A percentile compares a stretch with the other conserved stretches of the same genome.
phyloP scores from a whole-genome alignment of 169 alveolate genomes.

The Neospora caninum region DNA sequence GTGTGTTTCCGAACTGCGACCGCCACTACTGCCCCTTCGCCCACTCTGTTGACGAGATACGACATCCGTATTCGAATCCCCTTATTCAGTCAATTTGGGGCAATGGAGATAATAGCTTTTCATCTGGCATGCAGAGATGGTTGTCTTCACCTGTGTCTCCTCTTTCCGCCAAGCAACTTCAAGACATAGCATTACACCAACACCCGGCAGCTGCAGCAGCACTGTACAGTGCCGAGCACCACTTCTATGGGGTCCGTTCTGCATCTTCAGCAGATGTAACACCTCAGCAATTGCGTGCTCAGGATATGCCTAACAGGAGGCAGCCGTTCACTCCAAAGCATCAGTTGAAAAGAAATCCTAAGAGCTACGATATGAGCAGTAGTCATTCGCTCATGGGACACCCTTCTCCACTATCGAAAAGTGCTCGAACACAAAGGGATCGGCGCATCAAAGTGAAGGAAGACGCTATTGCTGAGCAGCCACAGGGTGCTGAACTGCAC shows the following conservation, averaged over 20 bases:
- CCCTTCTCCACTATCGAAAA: conserved; percentile 14
- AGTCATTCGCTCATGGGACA: conserved; percentile 33
- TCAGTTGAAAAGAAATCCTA: background rate
- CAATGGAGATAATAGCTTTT: background rate
- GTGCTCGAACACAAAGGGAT: background rate
- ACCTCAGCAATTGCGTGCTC: conserved; percentile 51
- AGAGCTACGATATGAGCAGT: background rate
- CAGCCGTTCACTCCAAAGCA: conserved; percentile 45
- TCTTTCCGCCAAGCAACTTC: conserved; percentile 40
- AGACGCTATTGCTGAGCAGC: background rate
- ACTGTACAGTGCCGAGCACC: background rate
- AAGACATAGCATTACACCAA: background rate
- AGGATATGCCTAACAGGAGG: conserved; percentile 26
- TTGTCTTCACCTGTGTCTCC: background rate
- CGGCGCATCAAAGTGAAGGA: conserved; percentile 27
- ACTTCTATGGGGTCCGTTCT: background rate
- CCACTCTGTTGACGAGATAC: conserved; percentile 66
- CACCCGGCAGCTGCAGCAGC: conserved; percentile 28
- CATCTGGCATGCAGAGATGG: conserved; percentile 31
- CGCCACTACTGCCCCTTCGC: conserved; percentile 80
- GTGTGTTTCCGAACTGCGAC: conserved; percentile 70
- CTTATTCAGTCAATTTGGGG: conserved; percentile 56
- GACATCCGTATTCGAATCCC: conserved; percentile 54
- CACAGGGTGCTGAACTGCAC: background rate
- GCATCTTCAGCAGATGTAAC: conserved; percentile 41